Conservation (phyloP, 805 yeast genomes). For the Teunomyces aglyptinius region DNA sequence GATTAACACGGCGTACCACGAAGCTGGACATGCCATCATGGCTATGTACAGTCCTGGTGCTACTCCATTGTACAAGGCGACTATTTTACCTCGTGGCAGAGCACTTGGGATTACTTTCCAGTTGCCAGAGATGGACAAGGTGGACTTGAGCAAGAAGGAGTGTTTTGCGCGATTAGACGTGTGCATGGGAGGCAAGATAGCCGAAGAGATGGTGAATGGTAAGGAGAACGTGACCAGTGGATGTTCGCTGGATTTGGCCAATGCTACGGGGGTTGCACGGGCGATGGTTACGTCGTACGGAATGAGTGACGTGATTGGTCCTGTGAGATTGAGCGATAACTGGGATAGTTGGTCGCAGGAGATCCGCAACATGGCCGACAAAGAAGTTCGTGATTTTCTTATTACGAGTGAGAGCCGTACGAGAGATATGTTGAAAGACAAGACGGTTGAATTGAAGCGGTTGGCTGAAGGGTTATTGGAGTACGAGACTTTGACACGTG, state of each 20-base stretch:
- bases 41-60: slow-evolving; percentile 95
- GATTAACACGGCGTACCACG: slow-evolving; percentile 94
- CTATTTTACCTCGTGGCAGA: slow-evolving; percentile 93
- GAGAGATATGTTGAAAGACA: slow-evolving; percentile 59
- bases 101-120: slow-evolving; percentile 97
- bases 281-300: slow-evolving; percentile 98
- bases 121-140: slow-evolving; percentile 96
- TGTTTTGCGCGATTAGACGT: slow-evolving; percentile 92
- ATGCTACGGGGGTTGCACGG: slow-evolving; percentile 89
- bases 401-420: slow-evolving; percentile 80
- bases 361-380: slow-evolving; percentile 86
- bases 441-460: slow-evolving; percentile 70
- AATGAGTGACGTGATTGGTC: slow-evolving; percentile 93
- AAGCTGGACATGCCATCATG: slow-evolving; percentile 99
- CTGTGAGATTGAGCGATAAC: slow-evolving; percentile 81
- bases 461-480: slow-evolving; percentile 91
- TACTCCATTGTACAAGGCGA: slow-evolving; percentile 92
- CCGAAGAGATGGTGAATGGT: slow-evolving; percentile 92
- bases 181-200: slow-evolving; percentile 98
- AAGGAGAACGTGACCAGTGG: slow-evolving; percentile 92
- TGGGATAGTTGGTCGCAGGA: slow-evolving; percentile 96
- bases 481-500: slow-evolving; percentile 90
- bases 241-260: slow-evolving; percentile 85
- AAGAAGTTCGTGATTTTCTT: slow-evolving; percentile 78
- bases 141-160: slow-evolving; percentile 85